phyloP scores from a whole-genome alignment of 768 basidiomycete species.

The Tricholoma sp. region DNA sequence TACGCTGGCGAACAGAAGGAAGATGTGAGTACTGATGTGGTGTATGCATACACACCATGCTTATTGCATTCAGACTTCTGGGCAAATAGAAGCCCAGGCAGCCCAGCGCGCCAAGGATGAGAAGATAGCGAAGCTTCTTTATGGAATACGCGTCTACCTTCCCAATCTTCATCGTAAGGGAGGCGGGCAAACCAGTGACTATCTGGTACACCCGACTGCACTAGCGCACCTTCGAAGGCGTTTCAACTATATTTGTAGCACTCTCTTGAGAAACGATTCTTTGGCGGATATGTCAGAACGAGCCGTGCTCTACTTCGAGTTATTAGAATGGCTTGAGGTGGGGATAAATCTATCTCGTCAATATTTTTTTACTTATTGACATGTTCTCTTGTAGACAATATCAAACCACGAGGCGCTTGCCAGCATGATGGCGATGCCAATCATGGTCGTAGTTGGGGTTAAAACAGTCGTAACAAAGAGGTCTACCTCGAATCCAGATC shows the following conservation, averaged over 20 bases:
- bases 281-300: slow-evolving; percentile 93
- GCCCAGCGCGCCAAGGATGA: slow-evolving; percentile 72
- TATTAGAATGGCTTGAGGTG: slow-evolving; percentile 93
- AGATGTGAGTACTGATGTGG: slow-evolving; percentile 57
- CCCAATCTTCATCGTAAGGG: slow-evolving; percentile 74
- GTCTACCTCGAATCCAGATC: slow-evolving; percentile 33
- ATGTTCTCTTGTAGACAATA: slow-evolving; percentile 57
- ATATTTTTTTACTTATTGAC: slow-evolving; percentile 2
- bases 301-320: slow-evolving; percentile 75
- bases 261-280: slow-evolving; percentile 87
- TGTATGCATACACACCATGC: background rate
- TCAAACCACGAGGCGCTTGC: slow-evolving; percentile 91
- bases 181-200: slow-evolving; percentile 82
- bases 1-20: slow-evolving; percentile 83
- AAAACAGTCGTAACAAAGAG: slow-evolving; percentile 61
- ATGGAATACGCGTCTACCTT: slow-evolving; percentile 73
- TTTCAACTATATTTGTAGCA: slow-evolving; percentile 85
- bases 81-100: slow-evolving; percentile 72
- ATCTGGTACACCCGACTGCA: slow-evolving; percentile 87
- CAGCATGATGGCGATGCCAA: slow-evolving; percentile 96
- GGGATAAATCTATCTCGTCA: slow-evolving; percentile 4
- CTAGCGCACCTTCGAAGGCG: slow-evolving; percentile 87
- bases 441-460: slow-evolving; percentile 76
- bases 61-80: slow-evolving; percentile 52
- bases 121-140: slow-evolving; percentile 63